These are phyloP conservation scores for Suillus americanus DNA, from an alignment of 768 basidiomycete species.

Conservation along the genomic window DNA sequence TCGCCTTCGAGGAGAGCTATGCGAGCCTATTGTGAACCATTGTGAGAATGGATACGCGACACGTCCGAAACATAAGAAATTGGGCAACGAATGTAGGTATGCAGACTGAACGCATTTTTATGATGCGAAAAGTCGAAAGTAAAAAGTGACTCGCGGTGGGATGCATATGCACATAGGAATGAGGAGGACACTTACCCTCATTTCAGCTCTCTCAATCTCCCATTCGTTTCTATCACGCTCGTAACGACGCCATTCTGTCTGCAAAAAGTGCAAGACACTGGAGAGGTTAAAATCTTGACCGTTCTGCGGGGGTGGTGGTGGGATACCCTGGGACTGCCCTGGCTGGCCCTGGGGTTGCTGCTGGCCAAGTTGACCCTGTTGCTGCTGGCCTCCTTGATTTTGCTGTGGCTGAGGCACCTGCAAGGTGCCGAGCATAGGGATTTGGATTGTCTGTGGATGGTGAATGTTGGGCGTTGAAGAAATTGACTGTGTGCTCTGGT, in stretches of 20 bases:
- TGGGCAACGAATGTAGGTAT: background rate
- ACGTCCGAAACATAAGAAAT: slow-evolving; percentile 26
- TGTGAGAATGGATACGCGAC: slow-evolving; percentile 19
- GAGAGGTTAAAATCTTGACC: slow-evolving; percentile 93
- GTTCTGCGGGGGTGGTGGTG: slow-evolving; percentile 78
- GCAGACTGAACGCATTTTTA: background rate
- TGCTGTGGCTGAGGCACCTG: slow-evolving; percentile 56
- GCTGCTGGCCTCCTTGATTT: slow-evolving; percentile 54
- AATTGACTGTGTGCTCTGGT: slow-evolving; percentile 19
- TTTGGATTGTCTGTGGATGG: slow-evolving; percentile 44
- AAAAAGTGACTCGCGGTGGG: background rate
- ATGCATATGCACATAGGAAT: slow-evolving; percentile 1
- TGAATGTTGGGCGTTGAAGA: slow-evolving; percentile 31
- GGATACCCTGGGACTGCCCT: slow-evolving; percentile 55
- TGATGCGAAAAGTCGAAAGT: background rate
- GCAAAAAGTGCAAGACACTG: slow-evolving; percentile 93
- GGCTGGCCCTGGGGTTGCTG: slow-evolving; percentile 53
- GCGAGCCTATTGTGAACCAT: slow-evolving; percentile 62
- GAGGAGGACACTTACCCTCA: slow-evolving; percentile 69
- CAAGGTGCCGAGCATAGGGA: slow-evolving; percentile 73
- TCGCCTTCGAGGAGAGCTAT: slow-evolving; percentile 98
- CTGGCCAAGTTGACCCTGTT: slow-evolving; percentile 34
- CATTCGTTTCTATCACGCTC: slow-evolving; percentile 99
- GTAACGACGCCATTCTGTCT: slow-evolving; percentile 97
- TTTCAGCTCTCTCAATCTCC: slow-evolving; percentile 99